A percentile compares a stretch with the other conserved stretches of the same genome.
These are phyloP conservation scores for Amaranthus hypochondriacus DNA, from an alignment of 148 eudicot genomes.

Conservation along the genomic window DNA sequence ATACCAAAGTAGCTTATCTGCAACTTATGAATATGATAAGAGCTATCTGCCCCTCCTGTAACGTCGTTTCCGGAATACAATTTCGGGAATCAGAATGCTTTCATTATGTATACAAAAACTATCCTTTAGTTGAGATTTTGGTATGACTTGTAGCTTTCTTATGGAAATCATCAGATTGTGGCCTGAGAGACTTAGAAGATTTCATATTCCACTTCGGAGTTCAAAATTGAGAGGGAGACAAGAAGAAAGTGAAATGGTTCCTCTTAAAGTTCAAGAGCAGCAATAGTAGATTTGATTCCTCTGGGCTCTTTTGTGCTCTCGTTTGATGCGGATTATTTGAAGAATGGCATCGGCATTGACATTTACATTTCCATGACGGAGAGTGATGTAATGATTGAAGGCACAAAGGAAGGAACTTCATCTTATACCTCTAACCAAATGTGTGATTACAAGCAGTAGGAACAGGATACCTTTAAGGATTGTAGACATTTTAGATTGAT, in stretches of 20 bases:
- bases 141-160: constrained; percentile 7
- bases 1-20: background rate
- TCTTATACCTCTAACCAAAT: background rate
- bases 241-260: constrained; percentile 70
- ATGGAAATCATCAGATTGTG: constrained; percentile 38
- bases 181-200: constrained; percentile 70
- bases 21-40: background rate
- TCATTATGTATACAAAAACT: background rate
- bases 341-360: constrained; percentile 2
- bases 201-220: constrained; percentile 46
- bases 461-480: background rate
- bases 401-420: background rate
- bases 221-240: constrained; percentile 50
- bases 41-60: background rate
- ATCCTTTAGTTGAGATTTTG: constrained; percentile 1
- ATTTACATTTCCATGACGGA: constrained; percentile 8
- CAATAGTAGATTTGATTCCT: constrained; percentile 33
- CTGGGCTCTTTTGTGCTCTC: background rate
- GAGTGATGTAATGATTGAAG: background rate
- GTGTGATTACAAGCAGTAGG: background rate
- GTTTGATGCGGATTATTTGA: background rate
- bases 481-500: background rate
- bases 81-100: background rate
- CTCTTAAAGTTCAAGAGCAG: constrained; percentile 54
- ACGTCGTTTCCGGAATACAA: background rate